Evolutionary conservation across 2,329 filamentous ascomycete genomes (phyloP).

Genomic region (Fusarium agapanthi): DNA sequence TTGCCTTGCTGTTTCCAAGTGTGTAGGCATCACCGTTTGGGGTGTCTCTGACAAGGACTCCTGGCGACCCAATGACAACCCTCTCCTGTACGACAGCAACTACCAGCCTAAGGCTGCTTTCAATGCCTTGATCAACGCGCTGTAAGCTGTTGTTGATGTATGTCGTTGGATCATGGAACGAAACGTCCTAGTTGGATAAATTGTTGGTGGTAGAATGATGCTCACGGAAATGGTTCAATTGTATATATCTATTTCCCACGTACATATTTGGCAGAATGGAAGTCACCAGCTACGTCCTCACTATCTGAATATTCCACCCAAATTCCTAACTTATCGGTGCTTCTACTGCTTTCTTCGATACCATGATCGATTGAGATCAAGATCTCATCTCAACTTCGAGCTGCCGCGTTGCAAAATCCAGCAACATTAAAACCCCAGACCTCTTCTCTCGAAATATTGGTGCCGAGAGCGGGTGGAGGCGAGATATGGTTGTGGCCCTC

Average conservation of each 20-base stretch:
- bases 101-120: conserved; percentile 63
- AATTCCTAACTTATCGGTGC: fast-evolving
- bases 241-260: not conserved
- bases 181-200: too few relatives aligned
- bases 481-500: not conserved
- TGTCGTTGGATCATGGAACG: too few relatives aligned
- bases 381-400: not conserved
- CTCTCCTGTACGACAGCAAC: conserved; percentile 62
- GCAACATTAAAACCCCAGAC: not conserved
- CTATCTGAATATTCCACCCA: fast-evolving
- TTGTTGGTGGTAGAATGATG: not conserved
- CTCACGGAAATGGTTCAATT: not conserved
- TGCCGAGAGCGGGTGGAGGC: not conserved
- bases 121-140: conserved; percentile 45
- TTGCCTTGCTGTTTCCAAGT: conserved; percentile 66
- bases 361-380: fast-evolving
- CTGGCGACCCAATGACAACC: conserved; percentile 50
- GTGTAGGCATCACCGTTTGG: conserved; percentile 74
- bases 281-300: not conserved
- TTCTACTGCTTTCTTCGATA: not conserved
- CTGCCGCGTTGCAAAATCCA: not conserved
- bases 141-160: not conserved
- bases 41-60: conserved; percentile 55
- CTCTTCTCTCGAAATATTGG: not conserved
- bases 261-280: not conserved